Evolutionary conservation across 2,329 filamentous ascomycete species (phyloP).

Genomic region (Chaetomium strumarium): DNA sequence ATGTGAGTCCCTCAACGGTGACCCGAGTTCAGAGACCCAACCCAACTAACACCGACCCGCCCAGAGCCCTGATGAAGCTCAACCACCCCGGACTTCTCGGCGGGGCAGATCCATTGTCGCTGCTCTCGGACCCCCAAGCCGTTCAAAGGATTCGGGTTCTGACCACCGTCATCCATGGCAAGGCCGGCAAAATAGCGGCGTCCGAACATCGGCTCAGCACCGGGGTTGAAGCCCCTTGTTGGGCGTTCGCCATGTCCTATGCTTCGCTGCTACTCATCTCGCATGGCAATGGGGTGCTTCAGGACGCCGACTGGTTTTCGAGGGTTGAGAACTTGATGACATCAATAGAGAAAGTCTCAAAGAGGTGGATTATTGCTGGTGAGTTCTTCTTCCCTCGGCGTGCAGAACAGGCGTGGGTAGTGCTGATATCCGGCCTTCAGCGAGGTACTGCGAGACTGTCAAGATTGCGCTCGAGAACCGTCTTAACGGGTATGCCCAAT

Average conservation of each 20-base stretch:
- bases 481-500: neutral
- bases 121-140: constrained; percentile 10
- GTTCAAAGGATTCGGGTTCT: constrained; percentile 22
- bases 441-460: constrained; percentile 19
- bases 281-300: constrained; percentile 22
- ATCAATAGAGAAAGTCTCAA: constrained; percentile 20
- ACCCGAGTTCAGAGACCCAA: constrained; percentile 1
- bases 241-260: constrained; percentile 25
- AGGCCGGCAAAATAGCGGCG: constrained; percentile 16
- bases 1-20: constrained; percentile 22
- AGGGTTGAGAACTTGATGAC: constrained; percentile 25
- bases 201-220: constrained; percentile 9
- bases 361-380: constrained; percentile 29
- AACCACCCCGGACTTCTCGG: constrained; percentile 25
- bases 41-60: constrained; percentile 12
- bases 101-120: constrained; percentile 3
- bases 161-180: constrained; percentile 23
- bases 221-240: constrained; percentile 22
- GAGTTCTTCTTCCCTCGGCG: constrained; percentile 3
- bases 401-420: neutral
- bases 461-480: constrained; percentile 18
- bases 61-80: constrained; percentile 28
- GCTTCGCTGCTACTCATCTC: constrained; percentile 26
- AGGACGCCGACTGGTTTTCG: constrained; percentile 21
- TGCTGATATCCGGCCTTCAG: constrained; percentile 1